Base-by-base conservation (phyloP, 208 protist genomes). In the Naegleria fowleri region DNA sequence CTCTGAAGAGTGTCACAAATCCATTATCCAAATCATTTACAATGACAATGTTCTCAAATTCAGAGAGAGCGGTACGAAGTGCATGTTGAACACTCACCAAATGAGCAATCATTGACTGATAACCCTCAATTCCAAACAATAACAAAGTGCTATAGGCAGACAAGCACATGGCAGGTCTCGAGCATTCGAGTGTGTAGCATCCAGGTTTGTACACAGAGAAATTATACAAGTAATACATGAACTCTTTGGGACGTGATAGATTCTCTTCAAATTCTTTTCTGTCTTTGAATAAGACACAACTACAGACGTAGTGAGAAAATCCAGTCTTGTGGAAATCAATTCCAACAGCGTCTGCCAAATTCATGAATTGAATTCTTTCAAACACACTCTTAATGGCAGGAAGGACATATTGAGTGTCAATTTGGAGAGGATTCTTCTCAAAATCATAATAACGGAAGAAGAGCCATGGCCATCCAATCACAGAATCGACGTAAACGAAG, bases 251-350 rank as follows among this genome's bases (percentile, higher is more conserved):
- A 36, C 67, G 19, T 2, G 16, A 36, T 2, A 79, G 67, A 13
- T 36, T 36, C 1, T 79, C 67, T 7, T 36, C 29, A 33, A 79
- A 79, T n/a, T 79, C 67, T 36, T 79, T 79, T 25, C 67, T 25
- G 36, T 79, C 25, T 9, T 36, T 25, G 29, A 79, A 79, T 0
- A 79, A 9, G 7, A 79, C 29, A 79, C 67, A 79, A 0, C 25
- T 36, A 79, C 67, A 79, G 9, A 36, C n/a, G 29, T 79, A 79
- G 29, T 79, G 67, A 33, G 25, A 79, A 9, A 79, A 79, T 36
- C 67, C 67, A 79, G 67, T 79, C 29, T 79, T 79, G 67, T 79
- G 67, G 29, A 79, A 79, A 79, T 79, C 67, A 36, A 79, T 36
- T 36, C 67, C 67, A 36, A 29, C 1, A 36, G 25, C 67, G 36